Percentiles rank a stretch among this genome's conserved stretches.
These are phyloP conservation scores for Capsella bursapastoris DNA, from an alignment of 345 rosid genomes.

Conservation along the genomic window DNA sequence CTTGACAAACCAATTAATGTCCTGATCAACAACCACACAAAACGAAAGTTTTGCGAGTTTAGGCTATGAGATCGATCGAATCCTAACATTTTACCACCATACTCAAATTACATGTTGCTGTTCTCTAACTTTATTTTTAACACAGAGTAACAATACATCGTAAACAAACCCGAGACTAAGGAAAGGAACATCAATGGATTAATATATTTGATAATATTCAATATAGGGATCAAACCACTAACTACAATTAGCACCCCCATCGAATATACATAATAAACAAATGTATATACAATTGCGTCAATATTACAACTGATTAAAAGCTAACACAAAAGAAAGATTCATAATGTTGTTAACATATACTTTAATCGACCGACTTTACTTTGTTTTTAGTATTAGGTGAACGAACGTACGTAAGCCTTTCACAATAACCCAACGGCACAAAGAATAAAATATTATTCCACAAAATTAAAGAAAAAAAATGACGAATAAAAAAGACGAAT, in stretches of 20 bases:
- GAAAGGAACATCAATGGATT: not conserved
- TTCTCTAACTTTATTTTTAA: too few relatives aligned
- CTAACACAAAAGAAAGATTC: slow-evolving; percentile 21
- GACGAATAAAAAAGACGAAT: not conserved
- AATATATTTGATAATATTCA: not conserved
- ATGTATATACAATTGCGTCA: slow-evolving; percentile 19
- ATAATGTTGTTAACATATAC: not conserved
- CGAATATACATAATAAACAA: not conserved
- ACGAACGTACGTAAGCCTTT: slow-evolving; percentile 21
- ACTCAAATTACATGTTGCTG: too few relatives aligned
- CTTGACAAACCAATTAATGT: too few relatives aligned
- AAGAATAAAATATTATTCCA: not conserved
- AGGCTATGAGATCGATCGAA: too few relatives aligned
- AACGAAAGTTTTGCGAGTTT: too few relatives aligned
- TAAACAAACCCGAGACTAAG: not conserved
- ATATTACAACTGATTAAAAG: slow-evolving; percentile 30
- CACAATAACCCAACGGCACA: slow-evolving; percentile 22
- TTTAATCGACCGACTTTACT: slow-evolving; percentile 24
- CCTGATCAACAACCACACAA: too few relatives aligned
- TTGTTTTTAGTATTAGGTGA: slow-evolving; percentile 32
- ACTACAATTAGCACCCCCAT: slow-evolving; percentile 20
- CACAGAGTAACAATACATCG: not conserved
- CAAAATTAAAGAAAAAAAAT: not conserved
- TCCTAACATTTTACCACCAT: too few relatives aligned
- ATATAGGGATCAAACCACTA: not conserved